A percentile compares a stretch with the other conserved stretches of the same genome.
These are phyloP conservation scores for Curvularia sp. DNA, from an alignment of 2,329 filamentous ascomycete genomes.

Conservation along the genomic window DNA sequence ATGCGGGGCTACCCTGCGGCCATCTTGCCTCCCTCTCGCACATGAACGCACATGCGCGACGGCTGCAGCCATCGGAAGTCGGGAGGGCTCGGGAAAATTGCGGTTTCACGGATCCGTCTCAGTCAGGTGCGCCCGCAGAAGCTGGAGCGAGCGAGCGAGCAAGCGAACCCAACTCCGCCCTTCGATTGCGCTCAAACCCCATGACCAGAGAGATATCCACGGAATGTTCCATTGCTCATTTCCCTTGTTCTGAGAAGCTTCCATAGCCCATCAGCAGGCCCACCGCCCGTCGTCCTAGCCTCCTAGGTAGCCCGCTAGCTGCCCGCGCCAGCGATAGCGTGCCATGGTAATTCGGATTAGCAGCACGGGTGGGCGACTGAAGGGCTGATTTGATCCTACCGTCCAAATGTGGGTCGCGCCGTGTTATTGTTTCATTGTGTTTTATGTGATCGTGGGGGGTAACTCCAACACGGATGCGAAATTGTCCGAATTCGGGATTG, in stretches of 20 bases:
- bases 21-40: neutral
- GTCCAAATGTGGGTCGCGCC: constrained; percentile 11
- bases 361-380: constrained; percentile 4
- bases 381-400: constrained; percentile 11
- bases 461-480: constrained; percentile 4
- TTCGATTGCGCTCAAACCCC: too few relatives aligned
- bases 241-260: constrained; percentile 13
- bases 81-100: constrained; percentile 15
- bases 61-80: constrained; percentile 12
- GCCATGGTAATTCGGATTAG: constrained; percentile 5
- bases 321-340: constrained; percentile 7
- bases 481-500: constrained; percentile 11
- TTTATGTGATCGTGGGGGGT: constrained; percentile 17
- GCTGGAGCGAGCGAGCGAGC: constrained; percentile 3
- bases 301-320: neutral
- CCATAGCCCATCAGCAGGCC: constrained; percentile 9
- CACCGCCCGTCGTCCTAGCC: constrained; percentile 11
- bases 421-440: constrained; percentile 17
- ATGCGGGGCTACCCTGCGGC: constrained; percentile 14
- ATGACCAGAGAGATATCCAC: too few relatives aligned
- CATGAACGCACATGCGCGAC: constrained; percentile 4
- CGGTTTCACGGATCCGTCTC: constrained; percentile 2
- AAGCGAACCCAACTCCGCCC: too few relatives aligned
- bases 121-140: neutral
- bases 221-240: constrained; percentile 20